Evolutionary conservation across 2,329 filamentous ascomycete genomes (phyloP).

Genomic region (Alternaria brassicae): DNA sequence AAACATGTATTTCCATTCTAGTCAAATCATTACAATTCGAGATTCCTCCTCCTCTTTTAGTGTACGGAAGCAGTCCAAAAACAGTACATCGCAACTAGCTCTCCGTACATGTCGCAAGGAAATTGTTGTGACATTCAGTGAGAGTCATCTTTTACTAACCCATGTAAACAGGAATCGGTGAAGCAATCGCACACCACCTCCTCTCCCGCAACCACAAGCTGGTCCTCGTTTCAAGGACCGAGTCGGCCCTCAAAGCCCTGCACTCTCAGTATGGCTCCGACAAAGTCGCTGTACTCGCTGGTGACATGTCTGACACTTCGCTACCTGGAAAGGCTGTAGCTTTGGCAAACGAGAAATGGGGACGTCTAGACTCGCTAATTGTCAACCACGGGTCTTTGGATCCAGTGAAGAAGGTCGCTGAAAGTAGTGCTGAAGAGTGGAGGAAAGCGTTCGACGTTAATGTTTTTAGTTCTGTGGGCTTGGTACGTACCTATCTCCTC

Average conservation of each 20-base stretch:
- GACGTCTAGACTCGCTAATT: conserved; percentile 78
- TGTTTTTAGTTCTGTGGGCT: conserved; percentile 79
- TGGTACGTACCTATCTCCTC: conserved; percentile 64
- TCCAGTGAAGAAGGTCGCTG: conserved; percentile 74
- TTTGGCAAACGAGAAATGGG: conserved; percentile 71
- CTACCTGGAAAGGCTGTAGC: conserved; percentile 68
- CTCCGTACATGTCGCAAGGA: neutral
- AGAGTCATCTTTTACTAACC: neutral
- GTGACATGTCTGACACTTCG: conserved; percentile 63
- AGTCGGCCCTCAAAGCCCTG: conserved; percentile 60
- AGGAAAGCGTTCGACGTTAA: conserved; percentile 80
- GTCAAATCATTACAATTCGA: neutral
- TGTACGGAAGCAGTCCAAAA: neutral
- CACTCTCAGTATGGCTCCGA: conserved; percentile 56
- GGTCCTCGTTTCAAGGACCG: conserved; percentile 64
- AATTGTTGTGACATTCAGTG: neutral
- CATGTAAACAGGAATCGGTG: conserved; percentile 63
- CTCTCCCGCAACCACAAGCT: conserved; percentile 63
- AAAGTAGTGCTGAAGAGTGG: conserved; percentile 77
- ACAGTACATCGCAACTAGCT: neutral
- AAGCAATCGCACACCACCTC: conserved; percentile 66
- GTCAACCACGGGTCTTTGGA: conserved; percentile 86
- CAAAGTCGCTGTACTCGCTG: conserved; percentile 63
- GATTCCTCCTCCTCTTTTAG: neutral
- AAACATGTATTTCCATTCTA: neutral